A percentile compares a stretch with the other conserved stretches of the same genome.
These are phyloP conservation scores for Trichoderma gamsii DNA, from an alignment of 495 filamentous ascomycete genomes.

Conservation along the genomic window DNA sequence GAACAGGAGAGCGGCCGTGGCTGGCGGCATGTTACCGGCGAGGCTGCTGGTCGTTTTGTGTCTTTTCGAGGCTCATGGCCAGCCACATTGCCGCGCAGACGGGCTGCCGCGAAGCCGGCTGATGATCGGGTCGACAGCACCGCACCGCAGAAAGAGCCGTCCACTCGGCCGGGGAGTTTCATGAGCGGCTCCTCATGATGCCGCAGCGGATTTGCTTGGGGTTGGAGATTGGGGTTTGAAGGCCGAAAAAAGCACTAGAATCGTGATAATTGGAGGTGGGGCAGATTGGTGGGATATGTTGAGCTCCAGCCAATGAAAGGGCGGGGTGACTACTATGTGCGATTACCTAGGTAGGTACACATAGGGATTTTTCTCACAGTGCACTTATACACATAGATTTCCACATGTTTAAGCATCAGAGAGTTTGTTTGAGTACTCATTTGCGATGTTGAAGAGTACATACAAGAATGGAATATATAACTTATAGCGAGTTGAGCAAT, in stretches of 20 bases:
- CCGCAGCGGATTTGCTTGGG: not conserved
- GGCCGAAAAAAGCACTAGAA: conserved; percentile 8
- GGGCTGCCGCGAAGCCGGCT: conserved; percentile 27
- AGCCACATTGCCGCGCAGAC: not conserved
- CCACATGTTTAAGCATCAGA: not conserved
- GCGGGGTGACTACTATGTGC: not conserved
- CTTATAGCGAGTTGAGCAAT: too few relatives aligned
- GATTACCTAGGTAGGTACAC: too few relatives aligned
- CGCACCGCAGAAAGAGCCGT: conserved; percentile 48
- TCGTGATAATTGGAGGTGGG: conserved; percentile 4
- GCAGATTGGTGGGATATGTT: not conserved
- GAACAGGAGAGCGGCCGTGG: not conserved
- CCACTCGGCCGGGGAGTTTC: conserved; percentile 47
- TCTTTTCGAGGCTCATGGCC: conserved; percentile 10
- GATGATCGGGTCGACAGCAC: conserved; percentile 37
- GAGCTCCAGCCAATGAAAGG: not conserved
- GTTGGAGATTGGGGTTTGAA: not conserved
- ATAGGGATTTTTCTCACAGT: not conserved
- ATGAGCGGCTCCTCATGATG: conserved; percentile 48
- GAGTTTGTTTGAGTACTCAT: not conserved
- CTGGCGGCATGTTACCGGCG: conserved; percentile 18
- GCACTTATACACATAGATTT: not conserved
- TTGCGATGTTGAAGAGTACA: too few relatives aligned
- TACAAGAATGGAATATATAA: too few relatives aligned
- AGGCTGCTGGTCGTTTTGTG: conserved; percentile 19